Base-by-base conservation (phyloP, 2,329 filamentous ascomycete genomes). In the Paracoccidioides lutzii region DNA sequence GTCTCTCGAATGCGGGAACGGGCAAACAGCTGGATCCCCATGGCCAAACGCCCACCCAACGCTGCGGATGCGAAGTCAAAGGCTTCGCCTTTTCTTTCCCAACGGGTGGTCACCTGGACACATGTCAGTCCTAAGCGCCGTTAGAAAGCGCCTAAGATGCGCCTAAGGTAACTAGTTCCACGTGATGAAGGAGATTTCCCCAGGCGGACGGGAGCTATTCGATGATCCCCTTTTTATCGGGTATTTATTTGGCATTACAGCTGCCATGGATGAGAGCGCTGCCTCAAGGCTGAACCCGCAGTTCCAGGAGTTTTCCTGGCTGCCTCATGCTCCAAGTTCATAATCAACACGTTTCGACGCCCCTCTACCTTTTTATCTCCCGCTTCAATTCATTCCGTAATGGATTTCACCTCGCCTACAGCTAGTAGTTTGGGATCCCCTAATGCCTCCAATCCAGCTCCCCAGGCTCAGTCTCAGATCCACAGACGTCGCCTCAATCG, bases 401-500 rank as follows among this genome's bases (percentile, higher is more conserved):
- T 49, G 46, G 46, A 22, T 22, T 22, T 22, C 22, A 2, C 46
- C 32, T 7, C 33, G 12, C 6, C 8, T 7, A 12, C 33, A 15
- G 5, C 46, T n/a, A 49, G 5, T n/a, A 49, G 5, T 48, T 28
- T 4, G 14, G 14, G 35, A n/a, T 10, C 32, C 46, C 46, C 46
- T 35, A 49, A 49, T 14, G 4, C 22, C 14, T 38, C 49, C 5
- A 6, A 15, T 7, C 10, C 49, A 10, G 32, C 49, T 15, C 9
- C 49, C 32, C n/a, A 35, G 32, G 32, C 22, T 8, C 49, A 38
- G 38, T n/a, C 22, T 10, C 49, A 40, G 28, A 41, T 37, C 10
- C 49, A 42, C 14, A 35, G 49, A 9, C 49, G 49, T 12, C 49
- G 49, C 22, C 49, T 52, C 10, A 52, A 52, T 52, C 49, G 49